These are phyloP conservation scores for Nicotiana attenuata DNA, from an alignment of 257 asterid genomes.

Conservation along the genomic window DNA sequence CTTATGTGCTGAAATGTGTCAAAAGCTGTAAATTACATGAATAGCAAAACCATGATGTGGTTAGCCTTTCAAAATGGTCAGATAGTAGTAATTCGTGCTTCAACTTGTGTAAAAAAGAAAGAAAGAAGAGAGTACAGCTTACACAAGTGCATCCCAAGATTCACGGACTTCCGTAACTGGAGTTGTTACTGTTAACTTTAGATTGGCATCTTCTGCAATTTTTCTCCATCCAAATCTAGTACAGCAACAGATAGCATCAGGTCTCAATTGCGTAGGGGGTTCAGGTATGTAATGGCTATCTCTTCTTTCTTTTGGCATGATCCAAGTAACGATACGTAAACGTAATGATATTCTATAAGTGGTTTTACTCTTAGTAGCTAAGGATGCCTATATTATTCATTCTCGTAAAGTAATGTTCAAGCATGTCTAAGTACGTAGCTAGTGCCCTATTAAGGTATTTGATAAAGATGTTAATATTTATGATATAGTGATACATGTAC, in stretches of 20 bases:
- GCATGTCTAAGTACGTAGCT: too few species aligned
- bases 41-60: slow-evolving; percentile 1
- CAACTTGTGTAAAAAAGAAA: neutral
- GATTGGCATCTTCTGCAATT: neutral
- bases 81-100: neutral
- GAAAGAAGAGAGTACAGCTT: neutral
- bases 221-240: neutral
- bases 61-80: neutral
- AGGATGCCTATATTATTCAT: too few species aligned
- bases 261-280: too few species aligned
- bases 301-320: too few species aligned
- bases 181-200: neutral
- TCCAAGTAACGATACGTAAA: too few species aligned
- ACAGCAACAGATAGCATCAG: neutral
- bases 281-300: too few species aligned
- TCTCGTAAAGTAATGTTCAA: too few species aligned
- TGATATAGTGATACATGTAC: too few species aligned
- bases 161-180: neutral
- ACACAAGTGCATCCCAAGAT: neutral
- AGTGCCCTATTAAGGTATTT: too few species aligned
- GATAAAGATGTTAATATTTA: too few species aligned
- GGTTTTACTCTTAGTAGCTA: too few species aligned
- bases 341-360: too few species aligned
- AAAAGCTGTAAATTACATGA: neutral
- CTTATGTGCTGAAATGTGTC: neutral